phyloP scores from a whole-genome alignment of 306 rosid species.

The Ziziphus jujuba region DNA sequence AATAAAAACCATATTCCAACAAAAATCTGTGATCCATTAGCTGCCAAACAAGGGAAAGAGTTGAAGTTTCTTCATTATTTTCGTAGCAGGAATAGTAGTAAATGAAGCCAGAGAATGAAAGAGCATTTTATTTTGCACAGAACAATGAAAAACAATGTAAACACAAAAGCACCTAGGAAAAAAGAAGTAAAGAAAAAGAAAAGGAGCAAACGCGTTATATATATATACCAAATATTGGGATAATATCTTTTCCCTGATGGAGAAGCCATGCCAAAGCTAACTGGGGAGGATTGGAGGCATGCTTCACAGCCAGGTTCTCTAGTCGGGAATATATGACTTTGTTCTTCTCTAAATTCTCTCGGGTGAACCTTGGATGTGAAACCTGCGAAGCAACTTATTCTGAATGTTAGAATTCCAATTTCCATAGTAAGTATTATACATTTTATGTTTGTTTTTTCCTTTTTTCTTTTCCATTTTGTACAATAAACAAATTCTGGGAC shows the following conservation, averaged over 20 bases:
- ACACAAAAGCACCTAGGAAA: not conserved
- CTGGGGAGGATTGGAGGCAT: conserved; percentile 56
- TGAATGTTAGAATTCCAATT: not conserved
- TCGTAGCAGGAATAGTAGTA: too few species aligned
- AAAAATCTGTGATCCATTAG: not conserved
- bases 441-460: not conserved
- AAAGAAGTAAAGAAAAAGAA: not conserved
- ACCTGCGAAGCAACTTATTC: conserved; percentile 29
- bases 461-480: too few species aligned
- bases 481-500: not conserved
- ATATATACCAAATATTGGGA: conserved; percentile 64
- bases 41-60: not conserved
- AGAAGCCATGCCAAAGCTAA: conserved; percentile 71
- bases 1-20: not conserved
- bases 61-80: too few species aligned
- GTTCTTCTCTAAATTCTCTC: conserved; percentile 65
- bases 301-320: conserved; percentile 48
- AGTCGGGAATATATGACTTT: conserved; percentile 38
- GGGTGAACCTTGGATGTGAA: conserved; percentile 57
- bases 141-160: not conserved
- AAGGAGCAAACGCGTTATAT: not conserved
- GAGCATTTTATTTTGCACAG: too few species aligned
- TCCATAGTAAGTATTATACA: not conserved
- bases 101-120: too few species aligned
- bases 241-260: conserved; percentile 53